Conservation (phyloP, 306 rosid species). For the Abrus precatorius region DNA sequence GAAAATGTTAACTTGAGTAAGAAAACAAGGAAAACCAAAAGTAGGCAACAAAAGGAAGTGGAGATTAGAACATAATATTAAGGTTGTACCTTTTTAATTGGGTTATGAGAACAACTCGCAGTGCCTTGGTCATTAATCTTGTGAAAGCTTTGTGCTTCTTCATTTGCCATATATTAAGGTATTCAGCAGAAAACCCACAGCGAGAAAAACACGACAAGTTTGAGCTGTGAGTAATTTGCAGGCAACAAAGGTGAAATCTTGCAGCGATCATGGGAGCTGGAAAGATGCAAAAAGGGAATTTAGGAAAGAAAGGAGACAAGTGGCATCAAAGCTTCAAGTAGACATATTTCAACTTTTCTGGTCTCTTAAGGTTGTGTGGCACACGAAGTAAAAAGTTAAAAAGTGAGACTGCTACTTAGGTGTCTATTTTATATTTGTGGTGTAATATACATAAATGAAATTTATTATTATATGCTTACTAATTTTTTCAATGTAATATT, state of each 20-base stretch:
- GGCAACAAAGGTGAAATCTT: not conserved
- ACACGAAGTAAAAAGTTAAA: too few relatives aligned
- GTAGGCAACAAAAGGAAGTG: not conserved
- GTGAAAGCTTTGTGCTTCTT: conserved; percentile 26
- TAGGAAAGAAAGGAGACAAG: conserved; percentile 7
- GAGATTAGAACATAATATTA: not conserved
- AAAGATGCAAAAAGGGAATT: conserved; percentile 13
- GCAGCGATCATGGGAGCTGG: not conserved
- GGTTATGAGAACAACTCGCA: not conserved
- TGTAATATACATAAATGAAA: too few relatives aligned
- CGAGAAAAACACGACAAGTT: not conserved
- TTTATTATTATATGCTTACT: too few relatives aligned
- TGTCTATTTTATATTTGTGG: too few relatives aligned
- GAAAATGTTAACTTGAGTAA: conserved; percentile 1
- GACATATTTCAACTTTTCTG: conserved; percentile 13
- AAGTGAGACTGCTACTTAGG: too few relatives aligned
- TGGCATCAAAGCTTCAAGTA: conserved; percentile 16
- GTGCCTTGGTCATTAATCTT: conserved; percentile 7
- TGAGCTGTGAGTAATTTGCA: not conserved
- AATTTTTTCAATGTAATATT: too few relatives aligned
- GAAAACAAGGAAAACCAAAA: not conserved
- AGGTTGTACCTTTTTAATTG: conserved; percentile 36
- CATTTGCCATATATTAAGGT: conserved; percentile 29
- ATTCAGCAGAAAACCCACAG: not conserved
- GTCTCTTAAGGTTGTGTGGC: too few relatives aligned